These are phyloP conservation scores for Albugo laibachii DNA, from an alignment of 352 stramenopile genomes.

Conservation along the genomic window DNA sequence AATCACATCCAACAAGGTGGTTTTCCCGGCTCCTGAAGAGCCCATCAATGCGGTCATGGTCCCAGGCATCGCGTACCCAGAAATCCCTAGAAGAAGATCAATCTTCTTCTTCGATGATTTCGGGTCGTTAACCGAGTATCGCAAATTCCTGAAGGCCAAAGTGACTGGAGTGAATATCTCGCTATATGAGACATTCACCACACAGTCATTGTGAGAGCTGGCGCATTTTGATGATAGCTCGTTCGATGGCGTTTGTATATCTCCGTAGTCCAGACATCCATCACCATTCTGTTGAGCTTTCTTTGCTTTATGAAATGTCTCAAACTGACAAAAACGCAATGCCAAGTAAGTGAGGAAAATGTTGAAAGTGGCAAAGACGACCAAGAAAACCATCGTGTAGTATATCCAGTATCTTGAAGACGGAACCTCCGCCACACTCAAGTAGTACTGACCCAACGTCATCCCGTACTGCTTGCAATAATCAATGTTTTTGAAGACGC, in stretches of 20 bases:
- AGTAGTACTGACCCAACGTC: constrained; percentile 3
- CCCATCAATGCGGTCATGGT: constrained; percentile 10
- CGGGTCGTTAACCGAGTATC: constrained; percentile 20
- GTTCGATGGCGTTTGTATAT: background rate
- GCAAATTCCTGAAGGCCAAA: constrained; percentile 28
- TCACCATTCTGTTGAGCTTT: too few relatives aligned
- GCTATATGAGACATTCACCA: background rate
- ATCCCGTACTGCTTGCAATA: background rate
- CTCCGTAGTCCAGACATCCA: background rate
- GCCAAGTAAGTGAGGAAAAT: constrained; percentile 5
- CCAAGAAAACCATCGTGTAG: background rate
- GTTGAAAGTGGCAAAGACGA: constrained; percentile 1
- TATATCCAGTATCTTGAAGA: background rate
- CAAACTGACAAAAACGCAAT: background rate
- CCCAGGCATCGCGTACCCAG: constrained; percentile 19
- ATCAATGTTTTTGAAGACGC: background rate
- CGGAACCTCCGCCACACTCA: background rate
- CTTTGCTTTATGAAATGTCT: background rate
- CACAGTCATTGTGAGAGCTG: too few relatives aligned
- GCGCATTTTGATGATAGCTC: too few relatives aligned
- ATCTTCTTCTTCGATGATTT: constrained; percentile 13
- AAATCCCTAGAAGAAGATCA: constrained; percentile 38
- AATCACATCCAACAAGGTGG: constrained; percentile 91
- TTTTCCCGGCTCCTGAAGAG: constrained; percentile 76
- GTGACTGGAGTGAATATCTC: constrained; percentile 15